Evolutionary conservation across 2,329 filamentous ascomycete species (phyloP).

Genomic region (Cytospora leucostoma): DNA sequence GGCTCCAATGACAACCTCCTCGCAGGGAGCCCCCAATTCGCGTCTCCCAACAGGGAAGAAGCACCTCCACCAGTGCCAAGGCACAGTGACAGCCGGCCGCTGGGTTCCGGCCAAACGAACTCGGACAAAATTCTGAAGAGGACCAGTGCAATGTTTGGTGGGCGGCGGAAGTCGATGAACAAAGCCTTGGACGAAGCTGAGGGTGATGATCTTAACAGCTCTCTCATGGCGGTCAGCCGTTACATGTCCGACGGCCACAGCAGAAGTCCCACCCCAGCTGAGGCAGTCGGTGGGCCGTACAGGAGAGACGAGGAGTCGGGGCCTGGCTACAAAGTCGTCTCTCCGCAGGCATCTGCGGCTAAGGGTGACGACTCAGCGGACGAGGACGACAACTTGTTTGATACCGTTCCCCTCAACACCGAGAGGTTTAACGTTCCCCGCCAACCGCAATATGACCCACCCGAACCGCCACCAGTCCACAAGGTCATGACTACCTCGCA

Average conservation of each 20-base stretch:
- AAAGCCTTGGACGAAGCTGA: constrained; percentile 33
- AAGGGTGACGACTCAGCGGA: constrained; percentile 37
- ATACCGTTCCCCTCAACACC: constrained; percentile 41
- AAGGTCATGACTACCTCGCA: constrained; percentile 91
- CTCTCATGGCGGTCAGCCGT: constrained; percentile 50
- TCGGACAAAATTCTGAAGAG: constrained; percentile 39
- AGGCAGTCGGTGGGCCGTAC: constrained; percentile 36
- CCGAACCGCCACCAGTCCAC: constrained; percentile 46
- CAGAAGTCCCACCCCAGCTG: constrained; percentile 31
- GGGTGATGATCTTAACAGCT: constrained; percentile 55
- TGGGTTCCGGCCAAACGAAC: constrained; percentile 25
- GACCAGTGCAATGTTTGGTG: constrained; percentile 34
- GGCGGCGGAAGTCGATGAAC: constrained; percentile 33
- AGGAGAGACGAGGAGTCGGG: constrained; percentile 44
- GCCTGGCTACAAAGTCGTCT: constrained; percentile 35
- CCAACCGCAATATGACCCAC: constrained; percentile 36
- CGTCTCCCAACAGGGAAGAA: constrained; percentile 41
- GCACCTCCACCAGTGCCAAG: constrained; percentile 42
- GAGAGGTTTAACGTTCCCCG: constrained; percentile 40
- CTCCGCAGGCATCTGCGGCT: constrained; percentile 37
- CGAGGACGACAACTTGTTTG: constrained; percentile 59
- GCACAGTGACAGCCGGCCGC: constrained; percentile 33
- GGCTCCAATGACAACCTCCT: constrained; percentile 53
- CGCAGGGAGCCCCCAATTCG: constrained; percentile 37
- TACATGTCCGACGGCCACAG: constrained; percentile 41